These are phyloP conservation scores for Alternaria arborescens DNA, from an alignment of 2,329 filamentous ascomycete genomes.

Conservation along the genomic window DNA sequence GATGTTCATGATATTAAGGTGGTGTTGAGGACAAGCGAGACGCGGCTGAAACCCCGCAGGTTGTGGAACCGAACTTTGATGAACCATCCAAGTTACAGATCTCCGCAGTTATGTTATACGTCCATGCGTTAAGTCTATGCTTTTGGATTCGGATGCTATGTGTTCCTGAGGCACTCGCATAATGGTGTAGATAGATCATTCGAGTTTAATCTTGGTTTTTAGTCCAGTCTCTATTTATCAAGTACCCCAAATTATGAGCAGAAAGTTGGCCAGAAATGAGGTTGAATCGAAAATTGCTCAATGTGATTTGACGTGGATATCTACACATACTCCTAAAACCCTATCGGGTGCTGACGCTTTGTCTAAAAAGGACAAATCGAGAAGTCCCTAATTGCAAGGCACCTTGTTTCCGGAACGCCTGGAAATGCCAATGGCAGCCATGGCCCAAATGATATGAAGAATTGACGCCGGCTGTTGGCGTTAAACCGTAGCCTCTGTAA, in stretches of 20 bases:
- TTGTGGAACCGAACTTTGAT: slow-evolving; percentile 20
- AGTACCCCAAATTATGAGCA: neutral
- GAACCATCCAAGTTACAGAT: slow-evolving; percentile 19
- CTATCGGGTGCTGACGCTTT: slow-evolving; percentile 5
- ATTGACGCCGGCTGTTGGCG: neutral
- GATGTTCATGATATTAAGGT: slow-evolving; percentile 14
- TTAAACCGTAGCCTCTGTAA: neutral
- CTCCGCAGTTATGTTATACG: slow-evolving; percentile 15
- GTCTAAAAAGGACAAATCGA: slow-evolving; percentile 9
- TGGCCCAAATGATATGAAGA: slow-evolving; percentile 8
- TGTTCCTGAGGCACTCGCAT: slow-evolving; percentile 23
- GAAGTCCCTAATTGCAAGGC: slow-evolving; percentile 11
- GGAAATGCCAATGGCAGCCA: slow-evolving; percentile 31
- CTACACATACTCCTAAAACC: slow-evolving; percentile 18
- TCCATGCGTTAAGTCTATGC: slow-evolving; percentile 20
- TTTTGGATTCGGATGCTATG: slow-evolving; percentile 17
- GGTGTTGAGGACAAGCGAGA: slow-evolving; percentile 24
- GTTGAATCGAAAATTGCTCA: neutral
- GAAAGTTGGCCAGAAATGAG: neutral
- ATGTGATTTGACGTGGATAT: slow-evolving; percentile 20
- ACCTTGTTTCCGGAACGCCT: slow-evolving; percentile 32
- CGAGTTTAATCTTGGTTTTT: neutral
- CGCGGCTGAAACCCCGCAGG: slow-evolving; percentile 29
- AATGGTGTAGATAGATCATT: neutral
- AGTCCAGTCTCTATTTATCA: neutral